Conservation (phyloP, 345 rosid species). For the Rhizophora apiculata region DNA sequence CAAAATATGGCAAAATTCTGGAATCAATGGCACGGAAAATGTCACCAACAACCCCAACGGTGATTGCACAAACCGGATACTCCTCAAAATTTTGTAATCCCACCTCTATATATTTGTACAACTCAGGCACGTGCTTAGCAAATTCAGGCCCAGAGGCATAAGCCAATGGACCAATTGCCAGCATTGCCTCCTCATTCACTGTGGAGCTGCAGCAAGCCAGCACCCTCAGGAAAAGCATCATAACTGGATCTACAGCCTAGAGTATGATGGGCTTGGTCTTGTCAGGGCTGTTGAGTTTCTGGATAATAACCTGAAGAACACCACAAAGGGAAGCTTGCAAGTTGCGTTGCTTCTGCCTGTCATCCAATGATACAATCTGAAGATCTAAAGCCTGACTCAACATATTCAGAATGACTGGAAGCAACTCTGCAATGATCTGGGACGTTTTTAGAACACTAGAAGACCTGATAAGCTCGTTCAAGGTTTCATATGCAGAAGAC, state of each 20-base stretch:
- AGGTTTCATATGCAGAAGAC: conserved; percentile 79
- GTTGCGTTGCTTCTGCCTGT: conserved; percentile 84
- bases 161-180: conserved; percentile 93
- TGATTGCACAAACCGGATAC: conserved; percentile 86
- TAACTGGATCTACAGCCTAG: conserved; percentile 73
- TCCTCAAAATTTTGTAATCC: conserved; percentile 89
- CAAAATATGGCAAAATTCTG: conserved; percentile 70
- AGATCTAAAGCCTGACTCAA: conserved; percentile 69
- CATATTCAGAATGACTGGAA: conserved; percentile 70
- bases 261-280: conserved; percentile 54
- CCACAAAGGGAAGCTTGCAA: conserved; percentile 91
- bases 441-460: conserved; percentile 64
- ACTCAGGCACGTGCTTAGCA: conserved; percentile 68
- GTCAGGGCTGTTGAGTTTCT: conserved; percentile 66
- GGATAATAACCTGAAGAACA: conserved; percentile 85
- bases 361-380: conserved; percentile 69
- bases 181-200: conserved; percentile 98
- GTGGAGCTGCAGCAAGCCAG: conserved; percentile 89
- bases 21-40: conserved; percentile 89
- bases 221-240: conserved; percentile 74
- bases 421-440: conserved; percentile 62
- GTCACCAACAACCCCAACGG: conserved; percentile 90
- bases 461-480: conserved; percentile 87
- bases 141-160: conserved; percentile 82
- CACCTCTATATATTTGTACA: conserved; percentile 76